These are phyloP conservation scores for Coemansia sp. DNA, from an alignment of 192 early-diverging fungal species.

Conservation along the genomic window DNA sequence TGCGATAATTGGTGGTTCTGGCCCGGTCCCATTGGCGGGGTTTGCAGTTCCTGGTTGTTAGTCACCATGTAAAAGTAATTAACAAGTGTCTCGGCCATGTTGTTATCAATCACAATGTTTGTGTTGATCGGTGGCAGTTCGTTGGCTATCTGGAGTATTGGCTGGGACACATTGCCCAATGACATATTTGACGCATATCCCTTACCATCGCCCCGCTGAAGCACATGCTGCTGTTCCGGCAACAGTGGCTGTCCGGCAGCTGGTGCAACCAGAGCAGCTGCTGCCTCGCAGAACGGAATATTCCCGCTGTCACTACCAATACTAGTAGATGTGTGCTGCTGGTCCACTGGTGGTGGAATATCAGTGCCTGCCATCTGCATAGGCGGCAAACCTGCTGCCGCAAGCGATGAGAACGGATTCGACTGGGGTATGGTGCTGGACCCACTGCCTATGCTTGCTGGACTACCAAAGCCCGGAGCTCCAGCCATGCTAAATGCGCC, in stretches of 20 bases:
- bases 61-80: conserved; percentile 54
- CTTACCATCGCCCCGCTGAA: neutral
- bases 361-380: neutral
- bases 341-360: neutral
- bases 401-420: conserved; percentile 10
- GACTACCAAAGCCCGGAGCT: conserved; percentile 2
- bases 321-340: neutral
- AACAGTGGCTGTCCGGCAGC: neutral
- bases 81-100: conserved; percentile 55
- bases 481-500: neutral
- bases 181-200: neutral
- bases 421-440: neutral
- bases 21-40: conserved; percentile 4
- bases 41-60: conserved; percentile 23
- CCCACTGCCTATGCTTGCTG: conserved; percentile 6
- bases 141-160: conserved; percentile 11
- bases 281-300: conserved; percentile 3
- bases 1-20: conserved; percentile 5
- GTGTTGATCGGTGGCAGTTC: conserved; percentile 37
- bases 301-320: neutral
- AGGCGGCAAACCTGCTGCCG: neutral
- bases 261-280: neutral
- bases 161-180: conserved; percentile 2
- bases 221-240: neutral
- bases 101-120: conserved; percentile 52